phyloP scores from a whole-genome alignment of 1,284 basidiomycete genomes.

The Leccinum subatratum region DNA sequence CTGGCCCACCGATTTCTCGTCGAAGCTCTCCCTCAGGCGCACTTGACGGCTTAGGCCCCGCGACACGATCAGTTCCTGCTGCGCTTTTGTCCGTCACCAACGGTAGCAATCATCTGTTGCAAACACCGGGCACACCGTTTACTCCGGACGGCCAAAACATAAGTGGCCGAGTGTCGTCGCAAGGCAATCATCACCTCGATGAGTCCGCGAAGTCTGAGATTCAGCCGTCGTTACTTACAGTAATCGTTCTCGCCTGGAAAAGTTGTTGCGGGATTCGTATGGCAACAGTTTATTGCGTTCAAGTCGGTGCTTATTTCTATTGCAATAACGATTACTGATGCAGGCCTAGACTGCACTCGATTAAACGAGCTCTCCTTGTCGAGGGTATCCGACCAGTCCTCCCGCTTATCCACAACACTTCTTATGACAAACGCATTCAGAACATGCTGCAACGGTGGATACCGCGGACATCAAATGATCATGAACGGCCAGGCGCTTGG shows the following conservation, averaged over 20 bases:
- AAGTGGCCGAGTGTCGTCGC: conserved; percentile 57
- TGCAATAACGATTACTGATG: conserved; percentile 1
- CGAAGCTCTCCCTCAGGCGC: conserved; percentile 65
- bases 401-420: conserved; percentile 93
- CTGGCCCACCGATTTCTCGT: conserved; percentile 50
- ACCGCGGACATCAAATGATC: conserved; percentile 57
- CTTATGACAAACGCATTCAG: conserved; percentile 96
- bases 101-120: conserved; percentile 48
- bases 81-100: conserved; percentile 60
- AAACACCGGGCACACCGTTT: conserved; percentile 65
- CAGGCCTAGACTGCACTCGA: conserved; percentile 79
- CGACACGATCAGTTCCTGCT: conserved; percentile 70
- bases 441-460: conserved; percentile 80
- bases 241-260: conserved; percentile 79
- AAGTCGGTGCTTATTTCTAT: conserved; percentile 42
- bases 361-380: conserved; percentile 84
- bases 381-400: conserved; percentile 96
- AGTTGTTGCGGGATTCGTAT: conserved; percentile 90
- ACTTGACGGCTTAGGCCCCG: conserved; percentile 54
- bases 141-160: conserved; percentile 56
- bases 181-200: conserved; percentile 45
- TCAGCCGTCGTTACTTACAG: conserved; percentile 45
- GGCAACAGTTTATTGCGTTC: conserved; percentile 85
- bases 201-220: conserved; percentile 54
- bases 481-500: conserved; percentile 55